Conservation (phyloP, 345 rosid genomes). For the Moringa oleifera region DNA sequence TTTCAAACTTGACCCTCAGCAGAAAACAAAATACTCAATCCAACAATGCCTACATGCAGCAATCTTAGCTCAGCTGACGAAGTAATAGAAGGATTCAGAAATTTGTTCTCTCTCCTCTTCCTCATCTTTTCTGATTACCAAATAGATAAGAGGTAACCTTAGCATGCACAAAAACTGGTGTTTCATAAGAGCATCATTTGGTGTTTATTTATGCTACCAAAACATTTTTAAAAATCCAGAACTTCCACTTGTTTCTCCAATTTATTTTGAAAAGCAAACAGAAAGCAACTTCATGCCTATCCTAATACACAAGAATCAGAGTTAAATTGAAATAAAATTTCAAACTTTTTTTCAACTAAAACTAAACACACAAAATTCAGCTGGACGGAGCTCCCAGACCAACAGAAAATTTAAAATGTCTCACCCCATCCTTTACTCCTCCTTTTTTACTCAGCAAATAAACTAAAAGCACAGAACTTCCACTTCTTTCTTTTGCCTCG, state of each 20-base stretch:
- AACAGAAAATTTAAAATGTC: background rate
- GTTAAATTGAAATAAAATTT: too few relatives aligned
- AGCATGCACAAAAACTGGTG: too few relatives aligned
- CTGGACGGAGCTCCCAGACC: background rate
- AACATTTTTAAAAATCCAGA: background rate
- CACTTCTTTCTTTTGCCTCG: background rate
- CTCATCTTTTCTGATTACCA: background rate
- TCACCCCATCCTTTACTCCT: background rate
- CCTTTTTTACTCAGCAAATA: conserved; percentile 9
- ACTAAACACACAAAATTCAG: background rate
- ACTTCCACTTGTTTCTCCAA: background rate
- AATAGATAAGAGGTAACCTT: background rate
- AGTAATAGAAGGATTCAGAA: background rate
- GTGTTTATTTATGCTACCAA: background rate
- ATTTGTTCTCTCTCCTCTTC: background rate
- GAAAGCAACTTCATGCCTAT: background rate
- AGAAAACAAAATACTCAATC: background rate
- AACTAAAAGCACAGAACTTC: background rate
- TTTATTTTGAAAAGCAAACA: background rate
- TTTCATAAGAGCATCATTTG: too few relatives aligned
- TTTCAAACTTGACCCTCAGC: background rate
- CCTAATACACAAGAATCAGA: background rate
- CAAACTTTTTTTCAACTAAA: background rate
- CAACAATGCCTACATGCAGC: background rate
- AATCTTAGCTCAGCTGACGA: background rate